Conservation (phyloP, 805 yeast species). For the Ogataea methanolica region DNA sequence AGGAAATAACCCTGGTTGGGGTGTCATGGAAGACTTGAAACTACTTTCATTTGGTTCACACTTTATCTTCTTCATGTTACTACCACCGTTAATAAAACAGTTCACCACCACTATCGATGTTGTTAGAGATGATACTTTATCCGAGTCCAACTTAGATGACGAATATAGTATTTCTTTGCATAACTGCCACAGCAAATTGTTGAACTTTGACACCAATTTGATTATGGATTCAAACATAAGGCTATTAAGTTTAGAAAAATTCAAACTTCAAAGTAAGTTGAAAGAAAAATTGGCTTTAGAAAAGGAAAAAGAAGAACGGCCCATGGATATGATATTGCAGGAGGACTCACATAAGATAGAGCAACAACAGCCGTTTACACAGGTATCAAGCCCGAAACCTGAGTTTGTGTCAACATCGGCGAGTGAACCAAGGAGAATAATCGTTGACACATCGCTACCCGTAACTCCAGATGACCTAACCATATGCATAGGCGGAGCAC, state of each 20-base stretch:
- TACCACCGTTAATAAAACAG: slow-evolving; percentile 26
- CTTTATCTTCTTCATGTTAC: slow-evolving; percentile 25
- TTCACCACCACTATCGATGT: slow-evolving; percentile 27
- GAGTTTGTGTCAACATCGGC: too few relatives aligned
- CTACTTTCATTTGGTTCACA: slow-evolving; percentile 29
- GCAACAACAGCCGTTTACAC: too few relatives aligned
- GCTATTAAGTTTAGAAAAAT: not conserved
- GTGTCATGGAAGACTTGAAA: slow-evolving; percentile 25
- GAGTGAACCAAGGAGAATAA: not conserved
- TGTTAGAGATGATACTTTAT: slow-evolving; percentile 23
- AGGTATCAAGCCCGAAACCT: not conserved
- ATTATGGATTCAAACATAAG: not conserved
- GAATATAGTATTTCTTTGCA: not conserved
- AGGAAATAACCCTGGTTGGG: slow-evolving; percentile 13
- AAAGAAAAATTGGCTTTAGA: not conserved
- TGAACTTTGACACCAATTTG: too few relatives aligned
- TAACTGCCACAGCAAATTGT: too few relatives aligned
- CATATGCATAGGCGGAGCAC: slow-evolving; percentile 9
- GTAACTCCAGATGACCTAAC: slow-evolving; percentile 19
- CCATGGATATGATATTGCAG: too few relatives aligned
- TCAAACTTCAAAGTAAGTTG: not conserved
- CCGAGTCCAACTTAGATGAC: slow-evolving; percentile 10
- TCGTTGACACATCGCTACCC: slow-evolving; percentile 6
- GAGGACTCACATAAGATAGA: too few relatives aligned
- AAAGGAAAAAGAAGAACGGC: not conserved